Evolutionary conservation across 2,329 filamentous ascomycete genomes (phyloP).

Genomic region (Pseudogymnoascus sp.): DNA sequence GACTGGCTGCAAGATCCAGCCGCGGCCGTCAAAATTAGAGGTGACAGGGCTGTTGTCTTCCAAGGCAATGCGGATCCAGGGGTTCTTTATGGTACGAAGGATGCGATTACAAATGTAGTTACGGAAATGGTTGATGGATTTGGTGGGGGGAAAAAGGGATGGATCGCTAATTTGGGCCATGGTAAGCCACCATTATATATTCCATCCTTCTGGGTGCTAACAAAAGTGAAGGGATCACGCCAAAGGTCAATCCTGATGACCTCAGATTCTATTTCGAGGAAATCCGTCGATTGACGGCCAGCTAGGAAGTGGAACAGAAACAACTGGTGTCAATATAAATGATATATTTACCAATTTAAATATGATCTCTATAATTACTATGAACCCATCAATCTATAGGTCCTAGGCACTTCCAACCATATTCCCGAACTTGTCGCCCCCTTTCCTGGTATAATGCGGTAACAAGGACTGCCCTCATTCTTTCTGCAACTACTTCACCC

Average conservation of each 20-base stretch:
- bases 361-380: background rate
- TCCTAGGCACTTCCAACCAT: background rate
- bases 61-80: constrained; percentile 97
- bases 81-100: constrained; percentile 75
- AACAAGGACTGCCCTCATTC: background rate
- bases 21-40: constrained; percentile 71
- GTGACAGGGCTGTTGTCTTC: constrained; percentile 64
- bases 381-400: background rate
- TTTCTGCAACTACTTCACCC: constrained; percentile 11
- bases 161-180: constrained; percentile 95
- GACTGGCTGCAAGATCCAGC: constrained; percentile 92
- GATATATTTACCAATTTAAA: background rate
- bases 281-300: constrained; percentile 61
- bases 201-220: constrained; percentile 16
- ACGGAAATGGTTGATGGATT: constrained; percentile 85
- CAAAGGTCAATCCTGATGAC: constrained; percentile 87
- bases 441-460: background rate
- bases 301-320: constrained; percentile 12
- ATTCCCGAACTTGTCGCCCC: background rate
- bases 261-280: constrained; percentile 92
- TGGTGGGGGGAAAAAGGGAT: constrained; percentile 69
- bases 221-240: constrained; percentile 65
- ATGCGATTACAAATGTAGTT: constrained; percentile 73
- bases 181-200: constrained; percentile 46
- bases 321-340: background rate